Base-by-base conservation (phyloP, 2,329 filamentous ascomycete genomes). In the Chalaropsis ovoidea region DNA sequence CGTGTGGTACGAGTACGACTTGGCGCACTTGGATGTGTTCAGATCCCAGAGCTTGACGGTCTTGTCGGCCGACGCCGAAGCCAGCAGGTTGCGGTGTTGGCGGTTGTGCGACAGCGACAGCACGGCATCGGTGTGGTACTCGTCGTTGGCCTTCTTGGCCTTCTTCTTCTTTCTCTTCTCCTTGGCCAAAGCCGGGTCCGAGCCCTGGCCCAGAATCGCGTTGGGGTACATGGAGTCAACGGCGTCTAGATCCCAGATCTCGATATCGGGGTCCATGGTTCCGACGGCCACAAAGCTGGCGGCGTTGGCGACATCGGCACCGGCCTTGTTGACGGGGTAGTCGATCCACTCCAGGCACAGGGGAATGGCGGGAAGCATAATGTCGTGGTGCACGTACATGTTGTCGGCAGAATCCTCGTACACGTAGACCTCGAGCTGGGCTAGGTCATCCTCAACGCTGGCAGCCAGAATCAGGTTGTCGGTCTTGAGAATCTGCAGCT, bases 141-240 rank as follows among this genome's bases (percentile, higher is more conserved):
- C 82, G 70, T 94, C 89, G 74, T 96, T 97, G 67, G 88, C 83
- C 80, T 93, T 94, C 76, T 87, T 89, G 61, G 83, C 82, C 82
- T 92, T 95, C 78, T 90, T 92, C 76, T 92, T 95, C 77, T 92
- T 94, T 74, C 91, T 92, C 72, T 86, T 87, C 71, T 82, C 82
- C 75, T 86, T 86, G 69, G 80, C 76, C 67, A 79, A 79, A 31
- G 81, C 80, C 17, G 78, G 77, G 58, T 81, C 79, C 1, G 76
- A 72, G 65, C 83, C 85, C 73, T 93, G 88, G 10, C 94, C 94
- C 4, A 99, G 84, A 69, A 99, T 95, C 10, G 93, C 92, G 73
- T 96, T 95, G 24, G 94, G 94, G 73, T 96, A 99, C 89, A 99
- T 95, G 84, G 88, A 89, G 77, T 99, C 94, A 63, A 99, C 86